phyloP scores from a whole-genome alignment of 1,284 basidiomycete species.

The Ceratobasidium sp. region DNA sequence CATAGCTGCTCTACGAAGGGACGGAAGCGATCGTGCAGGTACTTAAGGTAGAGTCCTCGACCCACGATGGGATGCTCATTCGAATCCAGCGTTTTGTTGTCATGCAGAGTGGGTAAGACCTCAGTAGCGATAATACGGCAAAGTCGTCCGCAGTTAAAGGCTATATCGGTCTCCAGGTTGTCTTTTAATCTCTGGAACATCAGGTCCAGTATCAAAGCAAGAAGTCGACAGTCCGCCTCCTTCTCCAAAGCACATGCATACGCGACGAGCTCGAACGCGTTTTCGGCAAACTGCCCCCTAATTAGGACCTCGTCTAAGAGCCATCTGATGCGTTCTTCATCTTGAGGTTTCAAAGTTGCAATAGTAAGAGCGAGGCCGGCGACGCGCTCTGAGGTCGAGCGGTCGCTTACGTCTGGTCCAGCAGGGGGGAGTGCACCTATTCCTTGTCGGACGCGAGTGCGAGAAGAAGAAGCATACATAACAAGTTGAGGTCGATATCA shows the following conservation, averaged over 20 bases:
- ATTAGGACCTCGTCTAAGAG: constrained; percentile 17
- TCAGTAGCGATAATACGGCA: not conserved
- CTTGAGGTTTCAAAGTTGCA: not conserved
- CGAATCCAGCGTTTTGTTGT: not conserved
- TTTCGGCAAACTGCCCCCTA: constrained; percentile 1
- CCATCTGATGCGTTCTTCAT: not conserved
- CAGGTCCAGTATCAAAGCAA: constrained; percentile 5
- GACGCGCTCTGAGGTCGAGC: constrained; percentile 2
- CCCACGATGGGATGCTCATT: not conserved
- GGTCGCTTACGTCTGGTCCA: not conserved
- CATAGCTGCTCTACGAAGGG: not conserved
- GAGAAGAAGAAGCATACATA: too few species aligned
- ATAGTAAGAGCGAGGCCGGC: constrained; percentile 4
- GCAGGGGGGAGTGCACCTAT: too few species aligned
- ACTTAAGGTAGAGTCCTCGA: not conserved
- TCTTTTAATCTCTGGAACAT: not conserved
- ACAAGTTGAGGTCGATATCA: too few species aligned
- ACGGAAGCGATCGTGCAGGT: not conserved
- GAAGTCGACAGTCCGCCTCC: constrained; percentile 6
- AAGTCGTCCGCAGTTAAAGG: not conserved
- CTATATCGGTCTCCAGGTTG: constrained; percentile 1
- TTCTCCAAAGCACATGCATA: constrained; percentile 16
- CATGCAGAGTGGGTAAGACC: not conserved
- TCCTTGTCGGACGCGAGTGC: too few species aligned
- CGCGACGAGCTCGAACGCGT: not conserved